Base-by-base conservation (phyloP, 2,329 filamentous ascomycete genomes). In the Alternaria rosae region DNA sequence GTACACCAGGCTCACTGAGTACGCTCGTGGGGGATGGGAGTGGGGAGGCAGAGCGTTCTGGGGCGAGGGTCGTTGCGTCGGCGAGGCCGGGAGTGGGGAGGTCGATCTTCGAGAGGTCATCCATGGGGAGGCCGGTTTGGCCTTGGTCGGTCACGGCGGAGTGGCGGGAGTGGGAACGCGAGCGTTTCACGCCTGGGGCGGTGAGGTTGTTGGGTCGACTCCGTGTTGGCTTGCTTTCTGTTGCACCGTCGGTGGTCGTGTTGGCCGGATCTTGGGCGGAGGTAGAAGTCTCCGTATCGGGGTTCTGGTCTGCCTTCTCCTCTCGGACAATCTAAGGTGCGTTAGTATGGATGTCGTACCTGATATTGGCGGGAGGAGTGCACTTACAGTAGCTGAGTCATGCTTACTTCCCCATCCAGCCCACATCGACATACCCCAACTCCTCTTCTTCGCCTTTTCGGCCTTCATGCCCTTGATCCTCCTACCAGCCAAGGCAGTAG, bases 381-480 rank as follows among this genome's bases (percentile, higher is more conserved):
- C 9, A 66, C 74, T 59, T 71, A 96, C 85, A 0, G 91, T 91
- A 64, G 85, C 85, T 77, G 94, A 87, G 75, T 98, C 95, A 74
- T 97, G 93, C 76, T 92, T 96, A 47, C 91, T 94, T 13, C 92
- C 93, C 91, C 93, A 96, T 1, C 90, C 84, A 52, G 89, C 91
- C 94, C 94, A 98, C 67, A 97, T 82, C 3, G 89, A 88, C 77
- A 97, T 83, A 8, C 91, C 92, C 79, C 91, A 87, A 67, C 91
- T 93, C 83, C 87, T 89, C 68, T 84, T 88, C 74, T 85, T 85
- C 70, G 83, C 84, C 64, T 85, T 84, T n/a, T 83, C 77, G 68
- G 75, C 74, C 57, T 80, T 77, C 81, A 62, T 83, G 74, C 50
- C 82, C 35, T 81, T 81, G 65, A 84, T 85, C 61, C 89, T 85